Base-by-base conservation (phyloP, 495 filamentous ascomycete genomes). In the Neurospora sp. region DNA sequence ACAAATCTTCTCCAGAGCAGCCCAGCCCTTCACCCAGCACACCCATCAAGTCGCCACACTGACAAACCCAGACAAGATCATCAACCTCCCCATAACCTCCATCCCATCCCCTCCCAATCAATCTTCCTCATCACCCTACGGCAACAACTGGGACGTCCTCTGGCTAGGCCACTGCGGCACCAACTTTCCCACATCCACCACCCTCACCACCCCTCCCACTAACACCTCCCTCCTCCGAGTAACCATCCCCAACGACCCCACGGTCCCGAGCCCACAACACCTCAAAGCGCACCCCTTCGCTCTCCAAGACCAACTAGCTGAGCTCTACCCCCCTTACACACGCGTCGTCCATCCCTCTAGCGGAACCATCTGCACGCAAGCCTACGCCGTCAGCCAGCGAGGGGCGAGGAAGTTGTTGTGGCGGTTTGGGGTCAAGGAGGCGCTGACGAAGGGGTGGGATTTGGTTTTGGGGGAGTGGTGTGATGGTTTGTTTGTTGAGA, bases 121-220 rank as follows among this genome's bases (percentile, higher is more conserved):
- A 61, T 0, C 12, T 0, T 8, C 1, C 12, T 61, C 22, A 1
- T 35, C 53, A 53, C 78, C 78, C 3, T 87, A 85, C 73, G 85
- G 85, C 4, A 79, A 83, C 38, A 74, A 75, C 45, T 87, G 84
- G 85, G 86, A 87, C 74, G 71, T 87, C 37, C 77, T 87, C 18
- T 87, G 83, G 85, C 81, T 87, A 0, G 85, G 85, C 38, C 84
- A 84, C 75, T 86, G 85, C 76, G 84, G 85, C 35, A 83, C 81
- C 8, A 77, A 82, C 20, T 79, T 86, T 18, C 83, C 85, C 1
- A 39, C 74, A 22, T 6, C 12, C 3, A 27, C n/a, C 12, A 14
- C 35, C 1, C 6, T n/a, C 22, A 38, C n/a, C 20, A 14, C 31
- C 8, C 18, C 22, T 31, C 41, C 31, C 6, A 37, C 8, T 1